phyloP scores from a whole-genome alignment of 2,329 filamentous ascomycete species.

The Hypoxylon sp. region DNA sequence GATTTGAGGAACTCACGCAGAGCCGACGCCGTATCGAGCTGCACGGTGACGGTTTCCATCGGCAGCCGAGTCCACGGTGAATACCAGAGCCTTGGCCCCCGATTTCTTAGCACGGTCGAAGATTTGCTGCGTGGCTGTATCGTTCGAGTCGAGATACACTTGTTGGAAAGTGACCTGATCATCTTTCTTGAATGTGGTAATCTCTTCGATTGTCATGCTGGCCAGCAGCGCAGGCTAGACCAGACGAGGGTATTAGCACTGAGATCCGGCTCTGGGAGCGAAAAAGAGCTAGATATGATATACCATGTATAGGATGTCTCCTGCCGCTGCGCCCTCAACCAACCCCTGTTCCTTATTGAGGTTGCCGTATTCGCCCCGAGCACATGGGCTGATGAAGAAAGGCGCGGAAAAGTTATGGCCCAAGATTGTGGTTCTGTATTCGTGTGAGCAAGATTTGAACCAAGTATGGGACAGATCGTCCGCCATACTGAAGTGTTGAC shows the following conservation, averaged over 20 bases:
- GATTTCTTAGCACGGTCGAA: slow-evolving; percentile 39
- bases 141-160: slow-evolving; percentile 45
- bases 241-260: slow-evolving; percentile 12
- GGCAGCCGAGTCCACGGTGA: slow-evolving; percentile 45
- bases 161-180: slow-evolving; percentile 48
- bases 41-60: slow-evolving; percentile 44
- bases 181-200: slow-evolving; percentile 40
- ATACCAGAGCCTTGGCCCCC: slow-evolving; percentile 45
- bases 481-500: slow-evolving; percentile 48
- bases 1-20: slow-evolving; percentile 31
- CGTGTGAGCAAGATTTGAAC: slow-evolving; percentile 31
- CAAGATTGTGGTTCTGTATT: slow-evolving; percentile 54
- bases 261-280: neutral
- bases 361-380: slow-evolving; percentile 54
- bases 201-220: slow-evolving; percentile 45
- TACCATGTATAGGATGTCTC: slow-evolving; percentile 57
- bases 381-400: slow-evolving; percentile 58
- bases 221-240: slow-evolving; percentile 41
- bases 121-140: slow-evolving; percentile 39
- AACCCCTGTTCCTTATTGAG: slow-evolving; percentile 55
- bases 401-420: slow-evolving; percentile 58
- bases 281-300: neutral
- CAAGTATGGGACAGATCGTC: neutral
- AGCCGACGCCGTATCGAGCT: slow-evolving; percentile 42
- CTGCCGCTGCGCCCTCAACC: slow-evolving; percentile 55